Conservation (phyloP, 2,329 filamentous ascomycete species). For the Talaromyces sp. region DNA sequence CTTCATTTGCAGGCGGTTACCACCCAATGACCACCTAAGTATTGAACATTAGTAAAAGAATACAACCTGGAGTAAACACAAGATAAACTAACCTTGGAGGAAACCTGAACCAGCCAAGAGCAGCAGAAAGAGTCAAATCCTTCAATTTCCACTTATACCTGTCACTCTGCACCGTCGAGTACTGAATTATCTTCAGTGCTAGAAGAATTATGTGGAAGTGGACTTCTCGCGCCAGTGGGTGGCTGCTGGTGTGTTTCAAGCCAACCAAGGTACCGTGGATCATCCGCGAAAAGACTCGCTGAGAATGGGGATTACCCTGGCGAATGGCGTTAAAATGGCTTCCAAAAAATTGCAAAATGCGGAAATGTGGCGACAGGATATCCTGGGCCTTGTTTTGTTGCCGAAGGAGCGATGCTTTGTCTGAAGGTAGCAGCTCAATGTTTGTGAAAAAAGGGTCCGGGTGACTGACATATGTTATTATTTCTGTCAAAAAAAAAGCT, state of each 20-base stretch:
- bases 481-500: background rate
- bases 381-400: conserved; percentile 76
- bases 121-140: conserved; percentile 81
- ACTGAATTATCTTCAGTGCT: conserved; percentile 69
- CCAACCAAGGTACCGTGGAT: conserved; percentile 74
- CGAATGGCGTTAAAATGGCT: conserved; percentile 94
- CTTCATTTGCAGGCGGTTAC: conserved; percentile 87
- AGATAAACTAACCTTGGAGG: conserved; percentile 54
- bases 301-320: conserved; percentile 75
- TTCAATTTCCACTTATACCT: conserved; percentile 76
- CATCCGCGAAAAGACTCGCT: conserved; percentile 75
- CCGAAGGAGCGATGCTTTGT: conserved; percentile 67
- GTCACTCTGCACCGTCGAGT: conserved; percentile 60
- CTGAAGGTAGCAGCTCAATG: conserved; percentile 88
- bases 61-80: background rate
- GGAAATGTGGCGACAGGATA: conserved; percentile 77
- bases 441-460: conserved; percentile 85
- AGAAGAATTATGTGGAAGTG: conserved; percentile 85
- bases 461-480: conserved; percentile 44
- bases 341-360: conserved; percentile 79
- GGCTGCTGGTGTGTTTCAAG: conserved; percentile 63
- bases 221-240: conserved; percentile 87
- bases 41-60: background rate
- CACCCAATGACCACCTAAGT: conserved; percentile 84
- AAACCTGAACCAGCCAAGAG: conserved; percentile 80